Percentiles rank a stretch among this genome's conserved stretches.
phyloP scores from a whole-genome alignment of 2,329 filamentous ascomycete genomes.

The Fusarium oligoseptatum region DNA sequence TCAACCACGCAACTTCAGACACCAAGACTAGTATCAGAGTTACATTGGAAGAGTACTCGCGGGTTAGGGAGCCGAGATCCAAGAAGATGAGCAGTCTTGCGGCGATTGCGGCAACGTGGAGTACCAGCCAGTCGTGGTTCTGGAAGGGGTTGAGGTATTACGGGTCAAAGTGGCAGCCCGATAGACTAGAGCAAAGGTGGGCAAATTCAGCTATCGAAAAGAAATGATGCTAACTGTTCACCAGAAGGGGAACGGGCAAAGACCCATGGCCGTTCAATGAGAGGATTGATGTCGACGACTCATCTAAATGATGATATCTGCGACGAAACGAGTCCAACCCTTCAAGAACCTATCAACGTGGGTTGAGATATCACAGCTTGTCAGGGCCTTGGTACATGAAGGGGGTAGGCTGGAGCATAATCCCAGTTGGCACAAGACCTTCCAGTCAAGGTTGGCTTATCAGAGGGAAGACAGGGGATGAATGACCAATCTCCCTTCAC shows the following conservation, averaged over 20 bases:
- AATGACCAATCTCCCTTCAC: not conserved
- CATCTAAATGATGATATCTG: not conserved
- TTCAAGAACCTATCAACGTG: no score
- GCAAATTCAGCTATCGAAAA: not conserved
- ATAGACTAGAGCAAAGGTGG: constrained; percentile 18
- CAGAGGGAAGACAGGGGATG: not conserved
- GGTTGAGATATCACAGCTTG: no score
- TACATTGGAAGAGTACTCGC: constrained; percentile 40
- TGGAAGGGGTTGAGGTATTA: constrained; percentile 37
- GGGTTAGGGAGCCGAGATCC: constrained; percentile 33
- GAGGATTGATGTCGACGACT: constrained; percentile 26
- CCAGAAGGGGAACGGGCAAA: constrained; percentile 20
- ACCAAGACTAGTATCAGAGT: constrained; percentile 1
- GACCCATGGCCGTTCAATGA: constrained; percentile 41
- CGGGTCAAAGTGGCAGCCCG: constrained; percentile 30
- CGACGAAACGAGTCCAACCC: not conserved
- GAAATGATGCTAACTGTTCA: not conserved
- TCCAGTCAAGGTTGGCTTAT: not conserved
- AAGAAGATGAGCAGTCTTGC: constrained; percentile 40
- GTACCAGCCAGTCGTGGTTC: constrained; percentile 34
- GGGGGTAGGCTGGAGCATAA: not conserved
- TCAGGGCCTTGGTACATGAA: no score
- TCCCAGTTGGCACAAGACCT: not conserved
- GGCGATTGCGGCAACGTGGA: constrained; percentile 21
- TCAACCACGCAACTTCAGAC: constrained; percentile 15